These are phyloP conservation scores for Petrea volubilis DNA, from an alignment of 257 asterid species.

Conservation along the genomic window DNA sequence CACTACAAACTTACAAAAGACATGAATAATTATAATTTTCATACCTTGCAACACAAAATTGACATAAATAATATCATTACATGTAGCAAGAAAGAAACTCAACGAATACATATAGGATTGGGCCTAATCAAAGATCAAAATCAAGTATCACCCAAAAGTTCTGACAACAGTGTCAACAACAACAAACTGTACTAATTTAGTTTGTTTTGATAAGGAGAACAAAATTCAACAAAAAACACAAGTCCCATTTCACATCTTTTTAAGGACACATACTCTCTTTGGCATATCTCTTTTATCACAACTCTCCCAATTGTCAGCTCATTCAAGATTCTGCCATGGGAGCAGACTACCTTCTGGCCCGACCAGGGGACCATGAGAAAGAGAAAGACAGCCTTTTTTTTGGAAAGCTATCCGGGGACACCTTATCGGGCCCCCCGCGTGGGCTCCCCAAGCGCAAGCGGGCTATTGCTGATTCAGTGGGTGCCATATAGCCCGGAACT, in stretches of 20 bases:
- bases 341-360: slow-evolving; percentile 43
- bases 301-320: not conserved
- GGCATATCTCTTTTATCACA: not conserved
- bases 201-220: too few relatives aligned
- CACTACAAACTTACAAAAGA: too few relatives aligned
- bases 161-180: too few relatives aligned
- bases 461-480: slow-evolving; percentile 69
- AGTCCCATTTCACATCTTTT: too few relatives aligned
- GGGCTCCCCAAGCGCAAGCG: slow-evolving; percentile 53
- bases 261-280: too few relatives aligned
- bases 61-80: not conserved
- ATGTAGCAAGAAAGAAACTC: not conserved
- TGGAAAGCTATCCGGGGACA: slow-evolving; percentile 25
- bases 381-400: slow-evolving; percentile 65
- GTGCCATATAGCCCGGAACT: slow-evolving; percentile 67
- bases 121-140: not conserved
- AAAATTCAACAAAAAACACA: too few relatives aligned
- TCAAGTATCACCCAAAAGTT: too few relatives aligned
- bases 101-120: not conserved
- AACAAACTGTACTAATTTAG: too few relatives aligned
- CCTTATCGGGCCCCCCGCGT: slow-evolving; percentile 41
- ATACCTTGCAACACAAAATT: not conserved
- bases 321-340: slow-evolving; percentile 7
- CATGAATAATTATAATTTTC: too few relatives aligned
- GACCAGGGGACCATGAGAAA: slow-evolving; percentile 50